Base-by-base conservation (phyloP, 345 rosid genomes). In the Citropsis articulata region DNA sequence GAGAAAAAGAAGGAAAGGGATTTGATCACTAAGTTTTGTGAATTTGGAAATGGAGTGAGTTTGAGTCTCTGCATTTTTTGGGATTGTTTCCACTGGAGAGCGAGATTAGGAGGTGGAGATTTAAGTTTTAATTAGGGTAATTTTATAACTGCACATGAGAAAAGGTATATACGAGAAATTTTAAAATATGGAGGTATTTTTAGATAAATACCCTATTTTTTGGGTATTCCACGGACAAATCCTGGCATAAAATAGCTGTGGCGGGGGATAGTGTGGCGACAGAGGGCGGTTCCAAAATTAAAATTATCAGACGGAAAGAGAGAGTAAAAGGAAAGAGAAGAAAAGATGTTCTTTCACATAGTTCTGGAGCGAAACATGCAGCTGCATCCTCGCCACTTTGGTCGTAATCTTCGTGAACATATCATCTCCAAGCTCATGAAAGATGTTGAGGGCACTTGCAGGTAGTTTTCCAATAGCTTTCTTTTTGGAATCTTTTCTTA, bases 391-490 rank as follows among this genome's bases (percentile, higher is more conserved):
- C 91, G 97, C 56, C 87, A 86, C 87, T 93, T 95, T 73, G 98
- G 98, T 66, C 97, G 94, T 62, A 93, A 85, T 73, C 94, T 95
- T 72, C 89, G 96, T 18, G 96, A 92, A 4, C 90, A 87, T 56
- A 91, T 95, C 10, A 93, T 91, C 16, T 84, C 99, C 68, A 88
- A 92, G 82, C 98, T 95, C 83, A 90, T 91, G 96, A 93, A 92
- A 80, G 98, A 95, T 83, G 99, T 95, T 61, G 98, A 93, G 76
- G 97, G 98, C 65, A 95, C 98, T 84, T 92, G 94, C 98, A 91
- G 94, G 97, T 93, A 70, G 19, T 45, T 45, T 45, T 13, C 50
- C 50, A 45, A 45, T 45, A 12, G 18, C 18, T 45, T 13, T 45
- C 50, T 45, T 45, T 45, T 45, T 45, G 50, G 50, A 45, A 13